Evolutionary conservation across 305 asterid genomes (phyloP).

Genomic region (Solanum aculeatissimum): DNA sequence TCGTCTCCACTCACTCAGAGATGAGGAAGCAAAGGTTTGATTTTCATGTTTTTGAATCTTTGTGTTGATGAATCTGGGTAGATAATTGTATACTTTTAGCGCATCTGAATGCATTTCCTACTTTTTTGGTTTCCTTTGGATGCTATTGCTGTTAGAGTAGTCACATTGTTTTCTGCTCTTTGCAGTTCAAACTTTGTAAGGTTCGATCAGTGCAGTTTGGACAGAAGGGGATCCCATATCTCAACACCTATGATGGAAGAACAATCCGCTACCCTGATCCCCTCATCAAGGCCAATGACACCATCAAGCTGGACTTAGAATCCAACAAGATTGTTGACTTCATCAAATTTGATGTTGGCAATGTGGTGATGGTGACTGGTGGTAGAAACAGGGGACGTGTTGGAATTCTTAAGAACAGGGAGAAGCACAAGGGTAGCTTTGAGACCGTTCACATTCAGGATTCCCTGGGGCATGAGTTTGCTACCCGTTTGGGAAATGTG

Average conservation of each 20-base stretch:
- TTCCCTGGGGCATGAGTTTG: conserved; percentile 2
- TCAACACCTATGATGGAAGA: conserved; percentile 4
- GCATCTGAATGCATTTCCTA: neutral
- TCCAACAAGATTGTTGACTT: conserved; percentile 1
- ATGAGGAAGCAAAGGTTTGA: conserved; percentile 3
- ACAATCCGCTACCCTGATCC: conserved; percentile 5
- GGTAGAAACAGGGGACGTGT: conserved; percentile 8
- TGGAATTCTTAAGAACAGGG: neutral
- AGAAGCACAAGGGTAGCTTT: conserved; percentile 8
- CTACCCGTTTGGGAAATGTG: conserved; percentile 2
- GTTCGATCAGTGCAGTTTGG: conserved; percentile 1
- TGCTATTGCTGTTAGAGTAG: neutral
- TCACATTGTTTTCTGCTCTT: neutral
- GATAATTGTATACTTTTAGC: neutral
- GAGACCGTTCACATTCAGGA: conserved; percentile 3
- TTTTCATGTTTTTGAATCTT: neutral
- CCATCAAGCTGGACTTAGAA: neutral
- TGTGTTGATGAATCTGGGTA: neutral
- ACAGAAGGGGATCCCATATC: conserved; percentile 3
- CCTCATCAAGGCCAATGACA: conserved; percentile 6
- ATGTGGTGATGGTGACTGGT: conserved; percentile 6
- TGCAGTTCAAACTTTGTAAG: conserved; percentile 5
- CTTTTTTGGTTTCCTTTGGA: neutral
- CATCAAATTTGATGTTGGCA: conserved; percentile 5
- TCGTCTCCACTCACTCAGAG: conserved; percentile 2